phyloP scores from a whole-genome alignment of 2,329 filamentous ascomycete species.

The Shiraia sp. region DNA sequence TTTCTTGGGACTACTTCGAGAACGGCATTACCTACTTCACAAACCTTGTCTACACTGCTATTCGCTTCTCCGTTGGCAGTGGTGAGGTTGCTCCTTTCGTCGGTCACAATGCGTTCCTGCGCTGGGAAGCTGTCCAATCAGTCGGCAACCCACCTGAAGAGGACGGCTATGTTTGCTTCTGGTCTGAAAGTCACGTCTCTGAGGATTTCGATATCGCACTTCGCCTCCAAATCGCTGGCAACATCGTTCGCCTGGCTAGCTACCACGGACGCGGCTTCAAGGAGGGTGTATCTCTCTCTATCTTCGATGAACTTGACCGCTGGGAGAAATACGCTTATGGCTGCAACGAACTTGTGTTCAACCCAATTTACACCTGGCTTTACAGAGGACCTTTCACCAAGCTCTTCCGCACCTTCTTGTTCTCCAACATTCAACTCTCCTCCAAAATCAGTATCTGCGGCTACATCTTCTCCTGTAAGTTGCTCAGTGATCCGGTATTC shows the following conservation, averaged over 20 bases:
- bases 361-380: slow-evolving; percentile 65
- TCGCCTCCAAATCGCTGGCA: slow-evolving; percentile 68
- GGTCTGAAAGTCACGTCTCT: slow-evolving; percentile 75
- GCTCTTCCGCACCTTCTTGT: slow-evolving; percentile 64
- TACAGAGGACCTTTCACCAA: slow-evolving; percentile 65
- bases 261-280: slow-evolving; percentile 72
- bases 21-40: slow-evolving; percentile 77
- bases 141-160: slow-evolving; percentile 51
- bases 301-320: slow-evolving; percentile 70
- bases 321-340: slow-evolving; percentile 74
- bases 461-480: slow-evolving; percentile 63
- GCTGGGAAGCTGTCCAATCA: slow-evolving; percentile 67
- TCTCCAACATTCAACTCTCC: slow-evolving; percentile 63
- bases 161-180: slow-evolving; percentile 66
- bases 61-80: slow-evolving; percentile 68
- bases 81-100: slow-evolving; percentile 75
- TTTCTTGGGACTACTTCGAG: slow-evolving; percentile 71
- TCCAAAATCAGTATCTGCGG: slow-evolving; percentile 72
- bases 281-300: slow-evolving; percentile 72
- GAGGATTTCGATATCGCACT: slow-evolving; percentile 77
- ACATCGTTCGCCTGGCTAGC: slow-evolving; percentile 68
- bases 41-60: slow-evolving; percentile 72
- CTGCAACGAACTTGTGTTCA: slow-evolving; percentile 71
- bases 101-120: slow-evolving; percentile 73
- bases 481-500: too few relatives aligned